Evolutionary conservation across 805 yeast species (phyloP), one percentile per base, ranked within the genome.

Genomic region (Candida stauntonica): DNA sequence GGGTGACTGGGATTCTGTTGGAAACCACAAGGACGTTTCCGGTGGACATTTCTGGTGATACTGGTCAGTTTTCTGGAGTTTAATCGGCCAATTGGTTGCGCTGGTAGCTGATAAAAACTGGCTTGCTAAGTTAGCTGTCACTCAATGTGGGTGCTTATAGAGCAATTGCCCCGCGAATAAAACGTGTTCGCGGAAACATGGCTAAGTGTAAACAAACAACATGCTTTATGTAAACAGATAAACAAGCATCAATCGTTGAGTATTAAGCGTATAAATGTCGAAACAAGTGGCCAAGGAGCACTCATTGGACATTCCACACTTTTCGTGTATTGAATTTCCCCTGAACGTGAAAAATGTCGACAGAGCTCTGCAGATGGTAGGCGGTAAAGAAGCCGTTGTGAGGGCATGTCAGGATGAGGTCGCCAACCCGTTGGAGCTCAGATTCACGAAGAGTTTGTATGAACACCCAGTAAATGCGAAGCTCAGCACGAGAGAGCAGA

Each of bases 1-100:
- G 86, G 1, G 99, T 93, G 35, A 93, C 96, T 0, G 99, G 99
- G 38, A 93, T 75, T 53, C 99, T 72, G 63, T 93, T 93, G 8
- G 97, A 88, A 2, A 93, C 95, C 5, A 94, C 97, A 26, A 93
- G 63, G 19, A 93, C 91, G 58, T 86, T 85, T 17, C 55, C 54
- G 9, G 38, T 30, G 5, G 47, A 19, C 57, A 51, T 42, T 19
- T 7, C 29, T 21, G 20, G 9, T 9, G 7, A 14, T n/a, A 7
- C 12, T n/a, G n/a, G n/a, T n/a, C n/a, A n/a, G n/a, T n/a, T n/a
- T n/a, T n/a, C n/a, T n/a, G n/a, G n/a, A n/a, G n/a, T n/a, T n/a
- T n/a, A n/a, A n/a, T n/a, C n/a, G n/a, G n/a, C n/a, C n/a, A n/a
- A n/a, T n/a, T 15, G 31, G 7, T 29, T 21, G 15, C 11, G 14